Base-by-base conservation (phyloP, 2,329 filamentous ascomycete species). In the Rhinocladiella mackenziei region DNA sequence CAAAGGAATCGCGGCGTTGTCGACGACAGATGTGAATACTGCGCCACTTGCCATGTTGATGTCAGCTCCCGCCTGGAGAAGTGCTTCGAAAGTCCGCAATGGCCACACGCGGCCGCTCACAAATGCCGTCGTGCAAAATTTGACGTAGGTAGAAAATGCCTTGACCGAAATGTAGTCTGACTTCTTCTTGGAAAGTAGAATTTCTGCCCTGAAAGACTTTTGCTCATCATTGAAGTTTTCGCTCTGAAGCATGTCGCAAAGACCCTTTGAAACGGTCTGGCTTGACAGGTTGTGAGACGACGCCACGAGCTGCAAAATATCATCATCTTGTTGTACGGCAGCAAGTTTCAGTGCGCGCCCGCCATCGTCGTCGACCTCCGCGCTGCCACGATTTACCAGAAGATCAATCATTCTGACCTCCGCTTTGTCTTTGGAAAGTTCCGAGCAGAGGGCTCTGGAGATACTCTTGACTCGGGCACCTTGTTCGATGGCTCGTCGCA, bases 281-380 rank as follows among this genome's bases (percentile, higher is more conserved):
- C n/a, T 8, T 17, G 39, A 42, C 15, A 42, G n/a, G 7, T 33
- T 33, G 7, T 28, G 18, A n/a, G 39, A 42, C 18, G 28, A 15
- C 15, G 35, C 18, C 25, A 29, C 14, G 10, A 33, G 15, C 10
- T 17, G 17, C 25, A 42, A 23, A n/a, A 22, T 42, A 23, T 20
- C 29, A 10, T 17, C 18, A 23, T 42, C 28, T 10, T n/a, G 8
- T 25, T 34, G 20, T n/a, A 32, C 6, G 6, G 29, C 39, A 9
- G 39, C 39, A 34, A 42, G 39, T 17, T 19, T 25, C 39, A 42
- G 17, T 11, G 25, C 18, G 14, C 22, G 15, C 11, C 39, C 39
- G 15, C 20, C 39, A 15, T 42, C 31, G 25, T 29, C 11, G 19
- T 34, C 39, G n/a, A 34, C 18, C 13, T 31, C 29, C 18, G 26